These are phyloP conservation scores for Huntiella abstrusa DNA, from an alignment of 2,329 filamentous ascomycete genomes.

Conservation along the genomic window DNA sequence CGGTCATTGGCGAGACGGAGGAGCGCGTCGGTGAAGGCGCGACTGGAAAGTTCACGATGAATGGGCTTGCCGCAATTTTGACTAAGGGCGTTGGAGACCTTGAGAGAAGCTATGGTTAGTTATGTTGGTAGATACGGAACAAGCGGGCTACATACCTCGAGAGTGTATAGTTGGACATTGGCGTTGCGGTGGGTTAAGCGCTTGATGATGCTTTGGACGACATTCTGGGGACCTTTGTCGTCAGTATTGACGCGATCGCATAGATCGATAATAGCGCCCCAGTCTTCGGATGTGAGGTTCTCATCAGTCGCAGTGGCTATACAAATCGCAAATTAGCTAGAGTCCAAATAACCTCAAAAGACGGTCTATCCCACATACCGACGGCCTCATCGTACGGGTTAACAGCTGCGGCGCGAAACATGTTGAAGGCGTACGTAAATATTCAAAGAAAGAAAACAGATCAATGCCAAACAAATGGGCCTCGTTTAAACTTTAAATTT, in stretches of 20 bases:
- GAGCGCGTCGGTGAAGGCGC: constrained; percentile 85
- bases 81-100: constrained; percentile 77
- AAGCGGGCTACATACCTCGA: constrained; percentile 40
- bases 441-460: too few relatives aligned
- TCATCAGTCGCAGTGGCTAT: constrained; percentile 75
- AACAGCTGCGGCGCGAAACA: constrained; percentile 39
- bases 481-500: too few relatives aligned
- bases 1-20: constrained; percentile 80
- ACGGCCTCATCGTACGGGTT: constrained; percentile 41
- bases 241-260: constrained; percentile 40
- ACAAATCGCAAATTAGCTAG: not conserved
- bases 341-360: not conserved
- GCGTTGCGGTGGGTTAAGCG: constrained; percentile 82
- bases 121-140: not conserved
- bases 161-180: constrained; percentile 87
- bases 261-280: constrained; percentile 45
- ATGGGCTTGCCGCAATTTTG: constrained; percentile 79
- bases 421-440: constrained; percentile 18
- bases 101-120: constrained; percentile 11
- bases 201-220: constrained; percentile 78
- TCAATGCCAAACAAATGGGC: too few relatives aligned
- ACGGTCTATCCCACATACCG: constrained; percentile 24
- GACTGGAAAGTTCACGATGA: constrained; percentile 76
- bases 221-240: constrained; percentile 53
- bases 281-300: constrained; percentile 74